A percentile compares a stretch with the other conserved stretches of the same genome.
Conservation (phyloP, 371 early-diverging fungal genomes). For the Smittium culicis region DNA sequence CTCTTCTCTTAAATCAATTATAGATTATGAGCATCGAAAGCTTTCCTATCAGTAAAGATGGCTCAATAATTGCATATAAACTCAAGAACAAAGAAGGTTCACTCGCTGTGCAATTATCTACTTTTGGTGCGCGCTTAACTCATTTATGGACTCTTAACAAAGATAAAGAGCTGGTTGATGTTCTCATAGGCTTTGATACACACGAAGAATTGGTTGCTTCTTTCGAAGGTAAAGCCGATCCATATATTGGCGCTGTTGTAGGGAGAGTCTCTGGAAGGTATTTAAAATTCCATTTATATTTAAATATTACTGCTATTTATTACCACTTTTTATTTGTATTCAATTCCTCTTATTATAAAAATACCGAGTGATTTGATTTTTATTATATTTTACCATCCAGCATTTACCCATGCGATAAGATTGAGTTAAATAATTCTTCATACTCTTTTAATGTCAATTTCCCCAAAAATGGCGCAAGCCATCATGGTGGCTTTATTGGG, state of each 20-base stretch:
- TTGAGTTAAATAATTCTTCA: slow-evolving; percentile 22
- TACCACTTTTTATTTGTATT: no score
- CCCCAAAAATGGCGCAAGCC: slow-evolving; percentile 21
- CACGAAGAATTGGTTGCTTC: slow-evolving; percentile 28
- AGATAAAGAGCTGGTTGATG: slow-evolving; percentile 23
- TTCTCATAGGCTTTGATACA: slow-evolving; percentile 37
- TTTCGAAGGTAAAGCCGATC: slow-evolving; percentile 21
- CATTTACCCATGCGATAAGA: slow-evolving; percentile 31
- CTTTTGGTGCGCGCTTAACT: slow-evolving; percentile 33
- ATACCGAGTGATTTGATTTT: neutral
- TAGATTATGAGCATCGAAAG: slow-evolving; percentile 1
- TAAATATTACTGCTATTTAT: no score
- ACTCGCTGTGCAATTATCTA: slow-evolving; percentile 17
- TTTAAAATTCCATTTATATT: no score
- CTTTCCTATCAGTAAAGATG: slow-evolving; percentile 12
- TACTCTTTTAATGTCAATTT: slow-evolving; percentile 32
- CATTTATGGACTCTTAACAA: slow-evolving; percentile 24
- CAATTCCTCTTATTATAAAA: no score
- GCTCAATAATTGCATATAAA: slow-evolving; percentile 15
- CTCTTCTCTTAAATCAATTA: no score
- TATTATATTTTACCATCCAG: no score
- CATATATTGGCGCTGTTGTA: slow-evolving; percentile 38
- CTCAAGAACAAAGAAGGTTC: slow-evolving; percentile 18
- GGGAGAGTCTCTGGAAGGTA: slow-evolving; percentile 35
- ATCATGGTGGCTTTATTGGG: slow-evolving; percentile 25